Percentiles rank a stretch among this genome's conserved stretches.
Conservation (phyloP, 1,284 basidiomycete genomes). For the Cutaneotrichosporon sp. region DNA sequence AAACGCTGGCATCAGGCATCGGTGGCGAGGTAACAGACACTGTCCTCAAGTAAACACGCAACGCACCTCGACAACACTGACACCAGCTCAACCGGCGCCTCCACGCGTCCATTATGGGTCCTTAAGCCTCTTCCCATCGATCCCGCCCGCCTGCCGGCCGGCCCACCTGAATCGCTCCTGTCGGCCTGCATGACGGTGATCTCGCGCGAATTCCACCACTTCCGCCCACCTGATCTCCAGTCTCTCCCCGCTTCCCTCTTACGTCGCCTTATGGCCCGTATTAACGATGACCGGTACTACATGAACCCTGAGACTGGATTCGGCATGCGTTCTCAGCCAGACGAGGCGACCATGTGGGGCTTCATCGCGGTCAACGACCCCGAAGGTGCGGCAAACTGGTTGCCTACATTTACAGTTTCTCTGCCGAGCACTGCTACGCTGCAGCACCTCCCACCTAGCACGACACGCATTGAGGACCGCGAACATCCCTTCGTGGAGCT, state of each 20-base stretch:
- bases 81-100: constrained; percentile 8
- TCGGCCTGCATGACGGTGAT: constrained; percentile 27
- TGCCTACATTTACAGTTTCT: constrained; percentile 20
- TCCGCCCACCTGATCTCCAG: constrained; percentile 18
- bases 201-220: constrained; percentile 30
- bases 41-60: constrained; percentile 5
- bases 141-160: too few relatives aligned
- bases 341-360: constrained; percentile 40
- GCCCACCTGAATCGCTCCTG: too few relatives aligned
- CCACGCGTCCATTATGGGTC: constrained; percentile 29
- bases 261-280: constrained; percentile 22
- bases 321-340: constrained; percentile 19
- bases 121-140: constrained; percentile 31
- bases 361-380: constrained; percentile 26
- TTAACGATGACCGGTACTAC: constrained; percentile 10
- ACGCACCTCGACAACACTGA: not conserved
- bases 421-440: constrained; percentile 21
- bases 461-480: constrained; percentile 6
- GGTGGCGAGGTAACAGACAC: constrained; percentile 18
- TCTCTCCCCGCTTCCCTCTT: constrained; percentile 20
- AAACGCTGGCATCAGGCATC: constrained; percentile 7
- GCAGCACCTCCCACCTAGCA: constrained; percentile 20
- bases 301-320: not conserved
- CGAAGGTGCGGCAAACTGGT: constrained; percentile 4
- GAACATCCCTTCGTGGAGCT: constrained; percentile 30